Conservation (phyloP, 2,329 filamentous ascomycete genomes). For the Dactylellina sp. region DNA sequence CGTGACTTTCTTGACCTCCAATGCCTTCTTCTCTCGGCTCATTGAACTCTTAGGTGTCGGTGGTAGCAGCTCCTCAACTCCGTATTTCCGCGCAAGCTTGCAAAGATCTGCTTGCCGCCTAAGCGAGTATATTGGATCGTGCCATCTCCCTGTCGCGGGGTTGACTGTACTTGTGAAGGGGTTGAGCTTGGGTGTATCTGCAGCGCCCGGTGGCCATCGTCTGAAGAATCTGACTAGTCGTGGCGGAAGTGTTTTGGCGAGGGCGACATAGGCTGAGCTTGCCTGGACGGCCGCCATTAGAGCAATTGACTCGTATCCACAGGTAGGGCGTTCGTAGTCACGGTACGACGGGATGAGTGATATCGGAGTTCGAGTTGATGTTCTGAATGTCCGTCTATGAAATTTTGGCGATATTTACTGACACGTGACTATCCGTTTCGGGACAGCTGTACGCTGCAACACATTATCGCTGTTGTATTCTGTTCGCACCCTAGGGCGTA, state of each 20-base stretch:
- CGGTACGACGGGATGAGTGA: conserved; percentile 2
- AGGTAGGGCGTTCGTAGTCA: neutral
- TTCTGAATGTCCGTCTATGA: conserved; percentile 7
- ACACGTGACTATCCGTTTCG: conserved; percentile 20
- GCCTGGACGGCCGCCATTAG: conserved; percentile 56
- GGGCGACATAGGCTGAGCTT: conserved; percentile 63
- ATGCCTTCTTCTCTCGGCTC: conserved; percentile 75
- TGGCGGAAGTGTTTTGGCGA: conserved; percentile 79
- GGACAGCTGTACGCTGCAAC: conserved; percentile 3
- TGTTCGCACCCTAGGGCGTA: too few relatives aligned
- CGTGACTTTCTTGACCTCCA: conserved; percentile 87
- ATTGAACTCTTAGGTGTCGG: conserved; percentile 80
- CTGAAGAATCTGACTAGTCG: conserved; percentile 88
- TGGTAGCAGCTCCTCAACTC: conserved; percentile 84
- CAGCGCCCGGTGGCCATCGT: conserved; percentile 78
- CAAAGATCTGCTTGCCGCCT: conserved; percentile 90
- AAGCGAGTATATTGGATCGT: conserved; percentile 83
- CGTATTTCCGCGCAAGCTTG: conserved; percentile 81
- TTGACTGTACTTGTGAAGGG: conserved; percentile 86
- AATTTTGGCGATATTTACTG: conserved; percentile 7
- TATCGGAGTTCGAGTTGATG: neutral
- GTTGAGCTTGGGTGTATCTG: conserved; percentile 72
- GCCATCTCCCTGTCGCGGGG: conserved; percentile 82
- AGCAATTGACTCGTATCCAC: conserved; percentile 18
- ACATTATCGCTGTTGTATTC: neutral